Conservation (phyloP, 1,284 basidiomycete species). For the Apiotrichum sp. region DNA sequence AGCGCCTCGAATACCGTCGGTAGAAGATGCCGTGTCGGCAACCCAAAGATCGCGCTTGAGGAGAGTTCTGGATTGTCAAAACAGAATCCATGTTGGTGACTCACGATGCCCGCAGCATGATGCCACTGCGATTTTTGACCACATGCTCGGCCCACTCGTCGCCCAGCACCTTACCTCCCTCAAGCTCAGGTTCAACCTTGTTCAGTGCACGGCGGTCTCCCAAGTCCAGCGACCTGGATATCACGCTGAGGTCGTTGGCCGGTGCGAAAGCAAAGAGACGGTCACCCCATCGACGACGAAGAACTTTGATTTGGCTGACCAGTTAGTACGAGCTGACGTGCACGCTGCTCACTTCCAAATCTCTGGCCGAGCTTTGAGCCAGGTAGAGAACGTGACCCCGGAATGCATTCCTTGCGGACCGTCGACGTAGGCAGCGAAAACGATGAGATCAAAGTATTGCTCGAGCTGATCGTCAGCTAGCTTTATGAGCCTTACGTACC, state of each 20-base stretch:
- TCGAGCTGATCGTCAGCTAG: conserved; percentile 46
- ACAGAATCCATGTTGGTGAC: conserved; percentile 22
- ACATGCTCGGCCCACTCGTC: conserved; percentile 93
- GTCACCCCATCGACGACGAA: conserved; percentile 69
- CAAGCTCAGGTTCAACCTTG: conserved; percentile 51
- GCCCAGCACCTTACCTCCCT: conserved; percentile 78
- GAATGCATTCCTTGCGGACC: conserved; percentile 58
- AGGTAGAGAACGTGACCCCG: conserved; percentile 70
- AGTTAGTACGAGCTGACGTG: neutral
- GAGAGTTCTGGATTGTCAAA: conserved; percentile 11
- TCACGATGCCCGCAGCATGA: conserved; percentile 80
- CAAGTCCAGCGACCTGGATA: conserved; percentile 39
- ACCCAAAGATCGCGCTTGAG: conserved; percentile 86
- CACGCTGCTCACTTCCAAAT: conserved; percentile 73
- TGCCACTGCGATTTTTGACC: conserved; percentile 85
- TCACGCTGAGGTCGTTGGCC: conserved; percentile 68
- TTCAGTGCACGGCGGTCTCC: conserved; percentile 14
- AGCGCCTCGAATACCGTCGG: conserved; percentile 74
- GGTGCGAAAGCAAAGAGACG: conserved; percentile 81
- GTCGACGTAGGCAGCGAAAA: conserved; percentile 87
- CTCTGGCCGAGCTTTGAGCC: conserved; percentile 83
- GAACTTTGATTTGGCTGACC: conserved; percentile 70
- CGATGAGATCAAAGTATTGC: conserved; percentile 82
- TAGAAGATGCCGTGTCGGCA: conserved; percentile 57
- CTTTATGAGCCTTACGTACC: conserved; percentile 16